Evolutionary conservation across 2,329 filamentous ascomycete species (phyloP).

Genomic region (Scedosporium boydii): DNA sequence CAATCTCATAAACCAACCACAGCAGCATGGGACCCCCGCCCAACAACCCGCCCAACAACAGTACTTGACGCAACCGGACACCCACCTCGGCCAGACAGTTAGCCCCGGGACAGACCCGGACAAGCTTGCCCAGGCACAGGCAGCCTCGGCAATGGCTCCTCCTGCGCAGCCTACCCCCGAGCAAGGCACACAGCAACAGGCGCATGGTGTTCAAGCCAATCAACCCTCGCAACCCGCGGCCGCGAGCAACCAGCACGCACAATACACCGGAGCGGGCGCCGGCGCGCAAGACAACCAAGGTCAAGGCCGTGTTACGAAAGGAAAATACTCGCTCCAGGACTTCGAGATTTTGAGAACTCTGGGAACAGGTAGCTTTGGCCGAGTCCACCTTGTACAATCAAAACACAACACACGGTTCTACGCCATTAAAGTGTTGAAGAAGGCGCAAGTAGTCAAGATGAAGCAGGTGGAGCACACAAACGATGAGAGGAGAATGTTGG

Average conservation of each 20-base stretch:
- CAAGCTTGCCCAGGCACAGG: conserved; percentile 27
- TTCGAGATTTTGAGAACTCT: conserved; percentile 86
- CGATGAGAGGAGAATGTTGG: conserved; percentile 91
- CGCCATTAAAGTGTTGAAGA: conserved; percentile 97
- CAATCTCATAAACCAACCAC: conserved; percentile 62
- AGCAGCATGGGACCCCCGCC: neutral
- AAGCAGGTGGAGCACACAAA: conserved; percentile 99
- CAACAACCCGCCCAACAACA: conserved; percentile 8
- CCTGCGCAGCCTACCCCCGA: neutral
- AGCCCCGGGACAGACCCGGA: conserved; percentile 28
- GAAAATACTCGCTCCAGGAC: conserved; percentile 89
- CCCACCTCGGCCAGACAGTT: conserved; percentile 13
- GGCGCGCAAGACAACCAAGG: neutral
- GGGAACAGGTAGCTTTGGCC: conserved; percentile 92
- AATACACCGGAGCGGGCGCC: neutral
- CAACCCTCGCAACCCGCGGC: conserved; percentile 2
- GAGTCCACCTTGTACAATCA: conserved; percentile 93
- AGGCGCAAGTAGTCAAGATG: conserved; percentile 98
- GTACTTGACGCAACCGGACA: conserved; percentile 2
- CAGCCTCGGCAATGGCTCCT: neutral
- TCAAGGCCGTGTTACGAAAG: conserved; percentile 68
- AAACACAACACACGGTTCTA: conserved; percentile 98
- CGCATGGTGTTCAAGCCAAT: neutral
- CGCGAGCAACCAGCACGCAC: neutral
- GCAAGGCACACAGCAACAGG: neutral